These are phyloP conservation scores for Globisporangium okanoganense DNA, from an alignment of 352 stramenopile species.

Conservation along the genomic window DNA sequence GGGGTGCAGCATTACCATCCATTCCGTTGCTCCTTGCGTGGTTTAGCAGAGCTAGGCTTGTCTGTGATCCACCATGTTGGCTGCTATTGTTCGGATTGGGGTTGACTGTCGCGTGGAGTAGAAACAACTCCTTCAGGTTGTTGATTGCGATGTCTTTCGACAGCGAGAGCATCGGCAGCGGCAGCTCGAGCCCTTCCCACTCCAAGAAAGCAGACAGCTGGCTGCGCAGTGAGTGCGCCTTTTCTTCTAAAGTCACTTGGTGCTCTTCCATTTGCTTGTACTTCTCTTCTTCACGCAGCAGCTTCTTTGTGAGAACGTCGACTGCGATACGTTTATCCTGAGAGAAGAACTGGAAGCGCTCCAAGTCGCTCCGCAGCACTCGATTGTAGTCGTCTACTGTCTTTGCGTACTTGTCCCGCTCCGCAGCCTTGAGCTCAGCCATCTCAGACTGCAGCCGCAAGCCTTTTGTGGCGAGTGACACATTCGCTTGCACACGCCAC, in stretches of 20 bases:
- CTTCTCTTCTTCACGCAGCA: conserved; percentile 65
- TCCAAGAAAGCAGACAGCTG: conserved; percentile 51
- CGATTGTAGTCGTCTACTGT: conserved; percentile 70
- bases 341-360: conserved; percentile 77
- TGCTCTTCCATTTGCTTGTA: conserved; percentile 58
- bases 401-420: conserved; percentile 60
- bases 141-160: conserved; percentile 47
- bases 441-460: conserved; percentile 48
- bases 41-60: background rate
- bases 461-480: conserved; percentile 35
- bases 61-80: background rate
- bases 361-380: conserved; percentile 64
- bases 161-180: conserved; percentile 41
- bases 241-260: conserved; percentile 49
- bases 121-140: conserved; percentile 52
- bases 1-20: conserved; percentile 13
- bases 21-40: background rate
- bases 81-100: background rate
- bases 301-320: conserved; percentile 72
- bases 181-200: conserved; percentile 42
- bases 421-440: conserved; percentile 46
- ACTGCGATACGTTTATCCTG: conserved; percentile 74
- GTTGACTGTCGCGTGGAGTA: conserved; percentile 27
- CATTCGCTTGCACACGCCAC: conserved; percentile 38
- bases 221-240: conserved; percentile 31